Percentiles rank a stretch among this genome's conserved stretches.
Evolutionary conservation across 441 rosid genomes (phyloP).

Genomic region (Sinapis alba): DNA sequence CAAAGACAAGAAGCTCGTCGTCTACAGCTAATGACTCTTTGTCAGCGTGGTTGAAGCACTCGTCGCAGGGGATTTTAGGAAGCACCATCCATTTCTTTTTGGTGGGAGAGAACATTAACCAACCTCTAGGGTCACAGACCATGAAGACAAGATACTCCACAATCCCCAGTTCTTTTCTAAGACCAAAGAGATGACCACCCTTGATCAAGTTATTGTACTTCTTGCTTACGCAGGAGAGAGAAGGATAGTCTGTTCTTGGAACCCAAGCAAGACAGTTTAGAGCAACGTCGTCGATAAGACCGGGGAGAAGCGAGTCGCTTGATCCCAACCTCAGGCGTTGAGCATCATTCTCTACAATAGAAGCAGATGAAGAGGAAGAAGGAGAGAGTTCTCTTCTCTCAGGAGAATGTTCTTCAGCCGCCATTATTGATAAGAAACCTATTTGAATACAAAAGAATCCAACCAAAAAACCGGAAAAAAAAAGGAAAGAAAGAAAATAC

Average conservation of each 20-base stretch:
- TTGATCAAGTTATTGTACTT: slow-evolving; percentile 55
- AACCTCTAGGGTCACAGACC: slow-evolving; percentile 77
- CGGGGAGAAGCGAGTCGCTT: slow-evolving; percentile 68
- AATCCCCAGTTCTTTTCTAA: slow-evolving; percentile 59
- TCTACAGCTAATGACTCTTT: slow-evolving; percentile 84
- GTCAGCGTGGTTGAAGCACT: slow-evolving; percentile 75
- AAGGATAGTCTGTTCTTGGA: slow-evolving; percentile 61
- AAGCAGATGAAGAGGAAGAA: slow-evolving; percentile 18
- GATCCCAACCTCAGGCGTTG: slow-evolving; percentile 52
- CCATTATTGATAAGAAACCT: slow-evolving; percentile 38
- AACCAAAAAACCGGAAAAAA: slow-evolving; percentile 23
- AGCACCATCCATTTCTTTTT: slow-evolving; percentile 69
- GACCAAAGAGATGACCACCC: slow-evolving; percentile 53
- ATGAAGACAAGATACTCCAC: slow-evolving; percentile 70
- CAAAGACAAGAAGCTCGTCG: slow-evolving; percentile 71
- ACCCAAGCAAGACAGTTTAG: slow-evolving; percentile 69
- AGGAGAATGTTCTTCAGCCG: slow-evolving; percentile 36
- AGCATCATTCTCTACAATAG: slow-evolving; percentile 45
- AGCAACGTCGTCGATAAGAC: slow-evolving; percentile 77
- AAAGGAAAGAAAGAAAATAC: too few relatives aligned
- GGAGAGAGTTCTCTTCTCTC: slow-evolving; percentile 41
- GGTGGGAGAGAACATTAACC: slow-evolving; percentile 72
- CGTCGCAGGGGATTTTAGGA: slow-evolving; percentile 83
- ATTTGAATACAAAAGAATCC: slow-evolving; percentile 37
- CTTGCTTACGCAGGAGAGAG: slow-evolving; percentile 59